A percentile compares a stretch with the other conserved stretches of the same genome.
phyloP scores from a whole-genome alignment of 495 filamentous ascomycete genomes.

The Barbatosphaeria neglecta region DNA sequence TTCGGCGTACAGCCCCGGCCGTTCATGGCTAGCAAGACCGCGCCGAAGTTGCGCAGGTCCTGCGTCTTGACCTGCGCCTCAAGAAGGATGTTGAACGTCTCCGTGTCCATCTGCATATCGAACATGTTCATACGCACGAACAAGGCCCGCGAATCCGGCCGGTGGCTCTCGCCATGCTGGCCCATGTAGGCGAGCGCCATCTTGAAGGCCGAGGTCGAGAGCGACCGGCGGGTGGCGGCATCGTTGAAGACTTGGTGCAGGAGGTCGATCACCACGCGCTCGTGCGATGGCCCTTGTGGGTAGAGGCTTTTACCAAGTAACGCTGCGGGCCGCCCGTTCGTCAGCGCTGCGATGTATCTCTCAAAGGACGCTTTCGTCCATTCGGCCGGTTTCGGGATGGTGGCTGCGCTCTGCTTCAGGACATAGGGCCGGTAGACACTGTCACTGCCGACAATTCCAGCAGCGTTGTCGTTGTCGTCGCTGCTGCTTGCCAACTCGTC shows the following conservation, averaged over 20 bases:
- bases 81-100: constrained; percentile 21
- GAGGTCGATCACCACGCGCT: constrained; percentile 13
- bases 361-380: constrained; percentile 27
- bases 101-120: constrained; percentile 16
- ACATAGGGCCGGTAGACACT: constrained; percentile 2
- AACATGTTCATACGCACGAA: constrained; percentile 8
- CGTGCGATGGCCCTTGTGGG: constrained; percentile 8
- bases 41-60: constrained; percentile 20
- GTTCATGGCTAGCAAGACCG: constrained; percentile 18
- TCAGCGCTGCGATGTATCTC: constrained; percentile 20
- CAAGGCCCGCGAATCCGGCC: constrained; percentile 8
- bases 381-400: constrained; percentile 14
- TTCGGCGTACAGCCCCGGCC: constrained; percentile 14
- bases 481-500: neutral
- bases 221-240: constrained; percentile 5
- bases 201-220: constrained; percentile 23
- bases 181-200: constrained; percentile 23
- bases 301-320: constrained; percentile 15
- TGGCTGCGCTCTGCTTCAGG: constrained; percentile 12
- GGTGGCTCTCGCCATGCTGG: constrained; percentile 3
- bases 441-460: neutral
- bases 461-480: neutral
- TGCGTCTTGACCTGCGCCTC: constrained; percentile 13
- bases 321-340: constrained; percentile 11
- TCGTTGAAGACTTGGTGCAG: constrained; percentile 16